A percentile compares a stretch with the other conserved stretches of the same genome.
phyloP scores from a whole-genome alignment of 768 basidiomycete species.

The Tricholoma sp. region DNA sequence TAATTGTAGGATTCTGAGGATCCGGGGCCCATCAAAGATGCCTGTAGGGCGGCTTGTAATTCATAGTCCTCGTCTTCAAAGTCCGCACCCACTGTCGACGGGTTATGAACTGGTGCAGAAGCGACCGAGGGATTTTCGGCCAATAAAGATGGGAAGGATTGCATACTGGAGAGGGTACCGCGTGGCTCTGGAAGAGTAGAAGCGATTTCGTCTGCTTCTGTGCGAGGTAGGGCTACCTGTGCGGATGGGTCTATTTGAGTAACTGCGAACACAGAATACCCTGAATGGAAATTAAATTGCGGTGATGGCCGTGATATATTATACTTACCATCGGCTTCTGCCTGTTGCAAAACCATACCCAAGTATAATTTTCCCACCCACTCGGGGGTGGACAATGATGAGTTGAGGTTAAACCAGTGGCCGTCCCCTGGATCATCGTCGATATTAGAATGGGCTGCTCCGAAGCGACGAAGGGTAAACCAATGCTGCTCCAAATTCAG shows the following conservation, averaged over 20 bases:
- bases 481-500: conserved; percentile 85
- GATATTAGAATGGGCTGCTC: conserved; percentile 38
- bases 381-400: conserved; percentile 62
- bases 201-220: conserved; percentile 68
- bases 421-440: conserved; percentile 28
- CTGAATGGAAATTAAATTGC: conserved; percentile 32
- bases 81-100: conserved; percentile 23
- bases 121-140: background rate
- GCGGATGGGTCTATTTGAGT: conserved; percentile 53
- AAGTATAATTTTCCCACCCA: conserved; percentile 84
- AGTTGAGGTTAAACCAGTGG: conserved; percentile 67
- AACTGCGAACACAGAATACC: conserved; percentile 79
- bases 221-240: conserved; percentile 52
- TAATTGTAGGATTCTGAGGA: conserved; percentile 5
- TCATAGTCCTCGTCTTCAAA: conserved; percentile 85
- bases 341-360: conserved; percentile 81
- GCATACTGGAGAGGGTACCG: conserved; percentile 9
- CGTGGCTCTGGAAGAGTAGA: conserved; percentile 52
- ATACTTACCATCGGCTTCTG: conserved; percentile 69
- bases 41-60: conserved; percentile 82
- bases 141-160: conserved; percentile 3
- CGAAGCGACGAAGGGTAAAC: conserved; percentile 85
- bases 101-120: conserved; percentile 7
- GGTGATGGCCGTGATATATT: background rate
- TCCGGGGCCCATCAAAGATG: conserved; percentile 49